phyloP scores from a whole-genome alignment of 2,329 filamentous ascomycete species.

The Penicillium sp. region DNA sequence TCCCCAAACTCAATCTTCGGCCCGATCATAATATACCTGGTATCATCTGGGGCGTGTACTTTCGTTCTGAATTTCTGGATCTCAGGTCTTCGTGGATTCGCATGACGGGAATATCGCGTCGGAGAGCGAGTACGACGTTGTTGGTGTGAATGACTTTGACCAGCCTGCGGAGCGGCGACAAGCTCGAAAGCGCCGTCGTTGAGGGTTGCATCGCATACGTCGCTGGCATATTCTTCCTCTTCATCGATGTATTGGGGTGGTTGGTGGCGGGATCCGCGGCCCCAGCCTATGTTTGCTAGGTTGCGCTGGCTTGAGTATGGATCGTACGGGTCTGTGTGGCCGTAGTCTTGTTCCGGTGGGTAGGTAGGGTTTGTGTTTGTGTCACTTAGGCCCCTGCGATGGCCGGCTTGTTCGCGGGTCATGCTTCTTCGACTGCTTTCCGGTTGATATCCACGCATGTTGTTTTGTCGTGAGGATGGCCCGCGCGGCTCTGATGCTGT shows the following conservation, averaged over 20 bases:
- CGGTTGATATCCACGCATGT: constrained; percentile 28
- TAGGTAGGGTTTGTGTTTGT: constrained; percentile 12
- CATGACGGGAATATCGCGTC: constrained; percentile 26
- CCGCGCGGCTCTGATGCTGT: constrained; percentile 54
- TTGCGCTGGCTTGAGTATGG: constrained; percentile 61
- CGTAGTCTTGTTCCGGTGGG: constrained; percentile 26
- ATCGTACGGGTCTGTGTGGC: constrained; percentile 57
- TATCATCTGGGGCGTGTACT: constrained; percentile 80
- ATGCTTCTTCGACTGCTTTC: constrained; percentile 29
- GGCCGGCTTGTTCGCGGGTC: constrained; percentile 32
- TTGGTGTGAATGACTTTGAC: constrained; percentile 30
- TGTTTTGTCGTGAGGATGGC: constrained; percentile 35
- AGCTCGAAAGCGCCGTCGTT: constrained; percentile 81
- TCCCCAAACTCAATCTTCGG: constrained; percentile 70
- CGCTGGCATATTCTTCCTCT: constrained; percentile 71
- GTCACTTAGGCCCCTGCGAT: constrained; percentile 34
- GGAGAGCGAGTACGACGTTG: constrained; percentile 32
- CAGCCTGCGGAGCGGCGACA: constrained; percentile 52
- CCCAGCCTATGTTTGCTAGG: constrained; percentile 41
- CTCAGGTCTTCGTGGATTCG: constrained; percentile 52
- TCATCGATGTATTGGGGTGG: constrained; percentile 71
- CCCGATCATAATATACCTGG: constrained; percentile 85
- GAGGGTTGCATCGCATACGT: constrained; percentile 67
- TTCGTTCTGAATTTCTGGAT: constrained; percentile 83
- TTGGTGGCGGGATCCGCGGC: constrained; percentile 33